phyloP scores from a whole-genome alignment of 2,329 filamentous ascomycete species.

The Fusarium setosum region DNA sequence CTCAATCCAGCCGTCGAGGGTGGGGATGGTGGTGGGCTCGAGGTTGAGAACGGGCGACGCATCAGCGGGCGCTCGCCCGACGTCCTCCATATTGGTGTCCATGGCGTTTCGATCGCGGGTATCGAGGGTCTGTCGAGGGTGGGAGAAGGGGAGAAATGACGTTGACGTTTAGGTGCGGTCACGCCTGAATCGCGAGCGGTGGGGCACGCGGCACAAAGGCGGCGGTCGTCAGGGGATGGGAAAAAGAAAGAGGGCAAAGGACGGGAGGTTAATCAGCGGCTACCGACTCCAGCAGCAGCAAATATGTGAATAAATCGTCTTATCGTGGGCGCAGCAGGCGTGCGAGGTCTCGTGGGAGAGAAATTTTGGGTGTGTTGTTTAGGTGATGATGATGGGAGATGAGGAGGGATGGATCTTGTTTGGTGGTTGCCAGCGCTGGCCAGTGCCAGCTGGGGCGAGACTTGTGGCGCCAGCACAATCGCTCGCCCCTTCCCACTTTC shows the following conservation, averaged over 20 bases:
- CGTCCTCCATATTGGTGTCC: slow-evolving; percentile 99
- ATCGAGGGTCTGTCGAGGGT: slow-evolving; percentile 29
- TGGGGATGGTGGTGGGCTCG: slow-evolving; percentile 91
- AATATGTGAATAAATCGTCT: slow-evolving; percentile 26
- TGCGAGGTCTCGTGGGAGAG: slow-evolving; percentile 25
- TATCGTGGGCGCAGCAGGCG: slow-evolving; percentile 18
- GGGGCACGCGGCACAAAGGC: slow-evolving; percentile 45
- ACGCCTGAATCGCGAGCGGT: slow-evolving; percentile 46
- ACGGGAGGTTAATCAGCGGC: slow-evolving; percentile 24
- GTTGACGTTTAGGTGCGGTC: slow-evolving; percentile 46
- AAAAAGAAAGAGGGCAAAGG: slow-evolving; percentile 24
- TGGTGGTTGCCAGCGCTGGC: slow-evolving; percentile 29
- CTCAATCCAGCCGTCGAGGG: slow-evolving; percentile 98
- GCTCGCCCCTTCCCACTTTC: slow-evolving; percentile 21
- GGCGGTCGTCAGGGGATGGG: slow-evolving; percentile 37
- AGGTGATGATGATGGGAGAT: slow-evolving; percentile 34
- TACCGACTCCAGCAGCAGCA: slow-evolving; percentile 37
- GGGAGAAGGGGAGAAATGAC: slow-evolving; percentile 40
- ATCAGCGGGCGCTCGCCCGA: slow-evolving; percentile 85
- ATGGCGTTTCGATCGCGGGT: slow-evolving; percentile 59
- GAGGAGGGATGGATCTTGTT: slow-evolving; percentile 32
- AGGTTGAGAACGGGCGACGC: slow-evolving; percentile 73
- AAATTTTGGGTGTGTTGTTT: slow-evolving; percentile 37
- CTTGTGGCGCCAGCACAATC: background rate
- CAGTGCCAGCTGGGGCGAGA: background rate